A percentile compares a stretch with the other conserved stretches of the same genome.
These are phyloP conservation scores for Mytilinidion resinicola DNA, from an alignment of 495 filamentous ascomycete species.

Conservation along the genomic window DNA sequence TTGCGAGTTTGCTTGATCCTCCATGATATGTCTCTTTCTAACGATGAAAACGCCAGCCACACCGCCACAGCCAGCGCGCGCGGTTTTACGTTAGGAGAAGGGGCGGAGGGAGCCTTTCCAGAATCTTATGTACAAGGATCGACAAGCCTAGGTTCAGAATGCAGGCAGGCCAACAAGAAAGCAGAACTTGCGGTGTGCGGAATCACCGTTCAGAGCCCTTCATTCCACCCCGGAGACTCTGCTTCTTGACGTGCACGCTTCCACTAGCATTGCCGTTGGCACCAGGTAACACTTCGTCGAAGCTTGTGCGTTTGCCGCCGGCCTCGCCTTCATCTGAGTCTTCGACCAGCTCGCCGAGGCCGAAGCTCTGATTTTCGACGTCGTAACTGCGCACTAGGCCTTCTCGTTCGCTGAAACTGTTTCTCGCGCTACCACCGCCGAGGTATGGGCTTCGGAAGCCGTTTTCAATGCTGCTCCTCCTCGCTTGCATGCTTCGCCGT, in stretches of 20 bases:
- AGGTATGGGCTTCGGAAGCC: slow-evolving; percentile 45
- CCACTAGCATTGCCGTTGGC: slow-evolving; percentile 11
- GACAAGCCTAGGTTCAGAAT: too few relatives aligned
- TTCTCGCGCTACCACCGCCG: slow-evolving; percentile 6
- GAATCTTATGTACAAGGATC: too few relatives aligned
- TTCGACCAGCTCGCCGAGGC: slow-evolving; percentile 62
- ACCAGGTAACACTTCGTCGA: slow-evolving; percentile 26
- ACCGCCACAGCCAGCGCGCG: too few relatives aligned
- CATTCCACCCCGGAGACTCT: slow-evolving; percentile 6
- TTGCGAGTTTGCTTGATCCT: too few relatives aligned
- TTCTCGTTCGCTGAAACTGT: slow-evolving; percentile 52
- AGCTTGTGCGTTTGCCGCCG: slow-evolving; percentile 34
- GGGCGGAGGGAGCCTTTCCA: background rate
- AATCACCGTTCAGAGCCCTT: slow-evolving; percentile 19
- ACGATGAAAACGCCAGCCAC: too few relatives aligned
- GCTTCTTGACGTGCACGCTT: slow-evolving; percentile 17
- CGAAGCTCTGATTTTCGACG: slow-evolving; percentile 50
- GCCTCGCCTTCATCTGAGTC: slow-evolving; percentile 55
- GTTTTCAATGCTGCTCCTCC: slow-evolving; percentile 57
- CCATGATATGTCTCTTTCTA: too few relatives aligned
- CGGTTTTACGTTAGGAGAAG: too few relatives aligned
- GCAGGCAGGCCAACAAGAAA: too few relatives aligned
- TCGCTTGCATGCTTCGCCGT: slow-evolving; percentile 82
- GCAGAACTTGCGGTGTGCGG: background rate
- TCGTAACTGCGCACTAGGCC: slow-evolving; percentile 81